A percentile compares a stretch with the other conserved stretches of the same genome.
Evolutionary conservation across 129 eudicot genomes (phyloP).

Genomic region (Chrysanthemum makinoi): DNA sequence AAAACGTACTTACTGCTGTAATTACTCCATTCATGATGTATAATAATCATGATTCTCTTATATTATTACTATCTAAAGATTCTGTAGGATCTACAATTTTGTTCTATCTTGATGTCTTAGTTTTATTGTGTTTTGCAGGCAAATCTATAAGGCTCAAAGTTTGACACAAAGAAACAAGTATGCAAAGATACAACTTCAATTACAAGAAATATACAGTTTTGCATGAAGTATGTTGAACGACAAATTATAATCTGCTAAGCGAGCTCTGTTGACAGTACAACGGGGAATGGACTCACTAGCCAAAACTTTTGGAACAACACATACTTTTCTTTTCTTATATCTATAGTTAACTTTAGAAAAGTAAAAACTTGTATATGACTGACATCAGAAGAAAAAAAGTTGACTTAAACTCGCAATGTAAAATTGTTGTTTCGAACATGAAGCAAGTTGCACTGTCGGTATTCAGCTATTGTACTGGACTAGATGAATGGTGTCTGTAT

Average conservation of each 20-base stretch:
- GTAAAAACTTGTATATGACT: too few species aligned
- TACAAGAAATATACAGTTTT: neutral
- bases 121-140: neutral
- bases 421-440: too few species aligned
- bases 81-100: neutral
- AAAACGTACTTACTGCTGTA: neutral
- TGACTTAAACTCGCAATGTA: too few species aligned
- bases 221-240: too few species aligned
- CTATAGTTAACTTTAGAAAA: too few species aligned
- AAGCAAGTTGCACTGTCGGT: too few species aligned
- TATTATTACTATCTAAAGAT: neutral
- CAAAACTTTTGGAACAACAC: too few species aligned
- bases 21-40: neutral
- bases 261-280: slow-evolving; percentile 33
- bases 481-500: too few species aligned
- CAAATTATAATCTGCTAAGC: neutral
- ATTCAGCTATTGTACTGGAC: too few species aligned
- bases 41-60: neutral
- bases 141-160: neutral
- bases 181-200: neutral
- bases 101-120: neutral
- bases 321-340: too few species aligned
- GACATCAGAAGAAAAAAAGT: too few species aligned
- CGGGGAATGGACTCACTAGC: too few species aligned
- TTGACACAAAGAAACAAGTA: neutral